phyloP scores from a whole-genome alignment of 305 asterid species.

The Andrographis paniculata region DNA sequence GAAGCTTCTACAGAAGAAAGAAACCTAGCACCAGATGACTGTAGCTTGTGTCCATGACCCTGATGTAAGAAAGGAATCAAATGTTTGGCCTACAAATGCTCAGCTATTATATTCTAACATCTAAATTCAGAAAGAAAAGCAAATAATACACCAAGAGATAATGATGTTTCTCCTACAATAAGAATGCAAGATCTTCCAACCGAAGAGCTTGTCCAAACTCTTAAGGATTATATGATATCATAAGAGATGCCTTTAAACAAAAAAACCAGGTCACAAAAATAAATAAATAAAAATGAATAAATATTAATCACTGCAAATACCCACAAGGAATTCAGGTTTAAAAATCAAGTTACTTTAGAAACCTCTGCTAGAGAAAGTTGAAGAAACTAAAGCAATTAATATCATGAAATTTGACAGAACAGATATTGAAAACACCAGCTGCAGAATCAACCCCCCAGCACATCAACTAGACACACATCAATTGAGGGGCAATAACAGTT shows the following conservation, averaged over 20 bases:
- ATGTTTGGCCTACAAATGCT: slow-evolving; percentile 3
- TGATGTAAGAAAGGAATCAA: slow-evolving; percentile 22
- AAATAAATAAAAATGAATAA: no score
- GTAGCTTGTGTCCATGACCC: slow-evolving; percentile 32
- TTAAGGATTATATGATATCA: slow-evolving; percentile 1
- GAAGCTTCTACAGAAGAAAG: slow-evolving; percentile 70
- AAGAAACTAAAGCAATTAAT: no score
- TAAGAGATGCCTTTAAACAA: neutral
- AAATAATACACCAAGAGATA: slow-evolving; percentile 1
- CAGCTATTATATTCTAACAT: neutral
- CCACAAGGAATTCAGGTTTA: no score
- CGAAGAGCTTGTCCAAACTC: slow-evolving; percentile 18
- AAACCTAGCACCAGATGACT: slow-evolving; percentile 33
- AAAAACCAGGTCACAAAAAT: neutral
- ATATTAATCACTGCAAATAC: no score
- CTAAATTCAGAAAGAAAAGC: slow-evolving; percentile 11
- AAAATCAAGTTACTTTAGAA: no score
- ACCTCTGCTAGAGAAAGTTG: no score
- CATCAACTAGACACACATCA: slow-evolving; percentile 10
- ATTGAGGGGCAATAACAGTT: slow-evolving; percentile 7
- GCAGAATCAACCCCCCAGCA: slow-evolving; percentile 6
- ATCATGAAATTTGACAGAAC: slow-evolving; percentile 13
- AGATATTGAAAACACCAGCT: slow-evolving; percentile 13
- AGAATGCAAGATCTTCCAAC: slow-evolving; percentile 4
- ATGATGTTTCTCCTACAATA: slow-evolving; percentile 3